Evolutionary conservation across 1,284 basidiomycete species (phyloP).

Genomic region (Papiliotrema terrestris): DNA sequence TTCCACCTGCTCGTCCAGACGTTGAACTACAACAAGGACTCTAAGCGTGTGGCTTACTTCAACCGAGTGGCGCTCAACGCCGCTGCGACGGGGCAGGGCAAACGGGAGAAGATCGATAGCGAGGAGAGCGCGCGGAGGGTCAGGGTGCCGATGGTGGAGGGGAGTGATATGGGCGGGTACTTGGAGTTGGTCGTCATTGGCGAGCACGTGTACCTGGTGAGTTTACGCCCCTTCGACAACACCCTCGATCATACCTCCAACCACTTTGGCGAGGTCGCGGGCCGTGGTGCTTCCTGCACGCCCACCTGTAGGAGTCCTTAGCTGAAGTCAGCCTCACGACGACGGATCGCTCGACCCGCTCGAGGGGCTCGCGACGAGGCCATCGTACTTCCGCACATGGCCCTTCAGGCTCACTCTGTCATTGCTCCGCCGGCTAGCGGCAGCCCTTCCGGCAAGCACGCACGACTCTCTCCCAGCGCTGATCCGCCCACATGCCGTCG

Average conservation of each 20-base stretch:
- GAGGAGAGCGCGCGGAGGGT: slow-evolving; percentile 36
- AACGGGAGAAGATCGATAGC: slow-evolving; percentile 2
- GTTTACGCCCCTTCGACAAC: no score
- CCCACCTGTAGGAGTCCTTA: no score
- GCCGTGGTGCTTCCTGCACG: no score
- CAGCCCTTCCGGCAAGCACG: slow-evolving; percentile 13
- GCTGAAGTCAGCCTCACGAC: slow-evolving; percentile 35
- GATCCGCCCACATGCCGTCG: slow-evolving; percentile 7
- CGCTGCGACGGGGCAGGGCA: slow-evolving; percentile 6
- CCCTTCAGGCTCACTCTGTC: slow-evolving; percentile 24
- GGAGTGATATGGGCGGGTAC: slow-evolving; percentile 26
- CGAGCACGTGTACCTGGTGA: slow-evolving; percentile 44
- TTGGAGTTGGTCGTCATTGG: slow-evolving; percentile 46
- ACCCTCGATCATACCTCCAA: no score
- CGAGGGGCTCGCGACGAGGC: slow-evolving; percentile 31
- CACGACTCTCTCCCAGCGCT: slow-evolving; percentile 19
- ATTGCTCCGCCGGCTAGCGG: not conserved
- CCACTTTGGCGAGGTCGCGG: no score
- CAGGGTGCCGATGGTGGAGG: slow-evolving; percentile 45
- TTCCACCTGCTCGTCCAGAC: slow-evolving; percentile 75
- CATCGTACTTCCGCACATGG: slow-evolving; percentile 41
- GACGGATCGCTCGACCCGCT: slow-evolving; percentile 39
- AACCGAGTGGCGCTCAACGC: slow-evolving; percentile 57
- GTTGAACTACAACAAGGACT: slow-evolving; percentile 70
- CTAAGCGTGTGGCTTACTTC: slow-evolving; percentile 65